Conservation (phyloP, 2,329 filamentous ascomycete genomes). For the Paraphaeosphaeria minitans region DNA sequence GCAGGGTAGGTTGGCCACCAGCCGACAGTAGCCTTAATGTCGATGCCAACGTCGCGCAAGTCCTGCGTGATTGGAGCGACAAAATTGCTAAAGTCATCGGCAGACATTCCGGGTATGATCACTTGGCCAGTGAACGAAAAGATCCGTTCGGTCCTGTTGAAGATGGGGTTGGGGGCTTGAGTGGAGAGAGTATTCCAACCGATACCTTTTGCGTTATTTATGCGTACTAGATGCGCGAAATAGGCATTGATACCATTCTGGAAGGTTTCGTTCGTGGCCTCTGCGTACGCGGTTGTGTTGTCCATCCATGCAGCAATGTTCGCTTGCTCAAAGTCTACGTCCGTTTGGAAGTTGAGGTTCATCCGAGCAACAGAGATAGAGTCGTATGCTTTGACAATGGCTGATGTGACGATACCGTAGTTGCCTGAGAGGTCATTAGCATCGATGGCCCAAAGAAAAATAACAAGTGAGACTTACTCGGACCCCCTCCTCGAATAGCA, state of each 20-base stretch:
- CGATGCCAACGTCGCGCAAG: conserved; percentile 23
- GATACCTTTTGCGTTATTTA: conserved; percentile 30
- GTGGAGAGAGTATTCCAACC: conserved; percentile 31
- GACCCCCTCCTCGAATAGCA: conserved; percentile 38
- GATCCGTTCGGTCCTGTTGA: conserved; percentile 12
- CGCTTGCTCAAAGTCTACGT: not conserved
- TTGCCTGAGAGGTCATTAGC: conserved; percentile 24
- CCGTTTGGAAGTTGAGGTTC: conserved; percentile 34
- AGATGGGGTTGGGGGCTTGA: conserved; percentile 9
- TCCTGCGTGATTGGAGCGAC: conserved; percentile 28
- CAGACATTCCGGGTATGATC: conserved; percentile 24
- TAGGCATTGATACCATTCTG: conserved; percentile 29
- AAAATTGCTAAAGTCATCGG: conserved; percentile 23
- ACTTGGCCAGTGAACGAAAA: conserved; percentile 26
- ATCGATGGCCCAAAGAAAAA: not conserved
- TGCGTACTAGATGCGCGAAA: conserved; percentile 31
- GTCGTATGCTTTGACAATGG: conserved; percentile 35
- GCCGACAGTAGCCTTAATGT: conserved; percentile 20
- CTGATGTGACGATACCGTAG: conserved; percentile 36
- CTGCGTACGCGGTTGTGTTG: conserved; percentile 21
- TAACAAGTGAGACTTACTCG: conserved; percentile 19
- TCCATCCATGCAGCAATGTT: conserved; percentile 18
- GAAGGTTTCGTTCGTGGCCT: conserved; percentile 31
- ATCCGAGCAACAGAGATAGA: conserved; percentile 29
- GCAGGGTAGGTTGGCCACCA: conserved; percentile 28